Percentiles rank a stretch among this genome's conserved stretches.
Evolutionary conservation across 495 filamentous ascomycete species (phyloP).

Genomic region (Paragyromitra xinjiangensis): DNA sequence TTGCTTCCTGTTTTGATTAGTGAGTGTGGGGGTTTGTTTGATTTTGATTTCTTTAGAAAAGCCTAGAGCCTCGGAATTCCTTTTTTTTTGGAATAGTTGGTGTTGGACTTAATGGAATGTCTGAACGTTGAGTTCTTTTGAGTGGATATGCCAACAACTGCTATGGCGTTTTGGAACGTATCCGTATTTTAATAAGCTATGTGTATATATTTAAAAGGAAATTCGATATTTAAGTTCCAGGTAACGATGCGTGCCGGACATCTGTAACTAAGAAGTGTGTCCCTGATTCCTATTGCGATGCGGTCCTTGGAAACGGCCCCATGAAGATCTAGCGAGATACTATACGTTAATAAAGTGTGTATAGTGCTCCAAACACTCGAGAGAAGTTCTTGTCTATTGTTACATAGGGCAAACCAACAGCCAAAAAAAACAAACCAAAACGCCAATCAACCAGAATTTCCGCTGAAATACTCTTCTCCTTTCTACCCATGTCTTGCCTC

Average conservation of each 20-base stretch:
- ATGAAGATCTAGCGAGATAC: background rate
- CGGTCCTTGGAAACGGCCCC: background rate
- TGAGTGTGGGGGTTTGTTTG: constrained; percentile 23
- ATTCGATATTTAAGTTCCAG: background rate
- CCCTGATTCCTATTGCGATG: background rate
- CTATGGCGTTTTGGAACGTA: background rate
- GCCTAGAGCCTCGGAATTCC: background rate
- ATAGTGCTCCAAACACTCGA: background rate
- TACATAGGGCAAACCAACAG: background rate
- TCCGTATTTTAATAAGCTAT: constrained; percentile 1
- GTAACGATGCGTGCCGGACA: background rate
- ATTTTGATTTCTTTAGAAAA: constrained; percentile 29
- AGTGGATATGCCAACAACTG: background rate
- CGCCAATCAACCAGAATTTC: background rate
- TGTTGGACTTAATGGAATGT: background rate
- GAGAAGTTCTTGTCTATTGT: background rate
- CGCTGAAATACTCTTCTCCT: background rate
- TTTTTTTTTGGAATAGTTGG: background rate
- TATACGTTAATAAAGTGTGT: background rate
- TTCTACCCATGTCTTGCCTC: background rate
- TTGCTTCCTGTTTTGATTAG: constrained; percentile 34
- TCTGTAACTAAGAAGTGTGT: background rate
- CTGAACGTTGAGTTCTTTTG: background rate
- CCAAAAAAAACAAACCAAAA: background rate
- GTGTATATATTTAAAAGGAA: constrained; percentile 4